A percentile compares a stretch with the other conserved stretches of the same genome.
Evolutionary conservation across 75 land plant species (phyloP).

Genomic region (Picea sitchensis): DNA sequence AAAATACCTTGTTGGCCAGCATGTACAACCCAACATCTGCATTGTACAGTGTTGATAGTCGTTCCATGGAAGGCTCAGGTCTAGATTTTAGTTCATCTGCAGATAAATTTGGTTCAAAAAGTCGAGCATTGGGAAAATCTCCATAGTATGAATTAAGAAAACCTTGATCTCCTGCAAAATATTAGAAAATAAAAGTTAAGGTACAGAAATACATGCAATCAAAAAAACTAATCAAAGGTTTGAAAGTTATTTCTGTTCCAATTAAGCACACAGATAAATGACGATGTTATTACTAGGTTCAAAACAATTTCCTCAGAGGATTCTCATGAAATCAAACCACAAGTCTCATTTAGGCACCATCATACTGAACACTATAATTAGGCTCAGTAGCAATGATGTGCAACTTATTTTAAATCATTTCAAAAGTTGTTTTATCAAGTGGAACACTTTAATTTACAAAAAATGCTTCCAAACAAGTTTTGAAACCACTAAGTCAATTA

Average conservation of each 20-base stretch:
- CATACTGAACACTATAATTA: neutral
- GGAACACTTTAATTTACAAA: too few species aligned
- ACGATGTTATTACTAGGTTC: neutral
- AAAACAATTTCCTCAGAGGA: neutral
- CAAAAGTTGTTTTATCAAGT: too few species aligned
- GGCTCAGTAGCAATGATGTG: too few species aligned
- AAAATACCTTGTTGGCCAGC: conserved; percentile 91
- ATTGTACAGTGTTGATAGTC: conserved; percentile 96
- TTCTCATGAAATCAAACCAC: neutral
- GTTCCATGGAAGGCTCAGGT: conserved; percentile 74
- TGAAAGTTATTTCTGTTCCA: neutral
- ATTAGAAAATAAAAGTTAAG: neutral
- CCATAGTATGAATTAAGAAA: conserved; percentile 89
- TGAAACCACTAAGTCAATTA: too few species aligned
- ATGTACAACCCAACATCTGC: conserved; percentile 98
- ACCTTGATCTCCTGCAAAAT: conserved; percentile 86
- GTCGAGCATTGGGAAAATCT: conserved; percentile 85
- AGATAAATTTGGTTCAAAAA: conserved; percentile 79
- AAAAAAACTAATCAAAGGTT: neutral
- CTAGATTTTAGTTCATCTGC: conserved; percentile 47
- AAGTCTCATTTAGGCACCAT: neutral
- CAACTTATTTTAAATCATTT: too few species aligned
- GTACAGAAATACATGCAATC: neutral
- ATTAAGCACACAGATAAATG: neutral
- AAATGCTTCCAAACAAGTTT: too few species aligned